Evolutionary conservation across 2,329 filamentous ascomycete genomes (phyloP).

Genomic region (Furcasterigmium furcatum): DNA sequence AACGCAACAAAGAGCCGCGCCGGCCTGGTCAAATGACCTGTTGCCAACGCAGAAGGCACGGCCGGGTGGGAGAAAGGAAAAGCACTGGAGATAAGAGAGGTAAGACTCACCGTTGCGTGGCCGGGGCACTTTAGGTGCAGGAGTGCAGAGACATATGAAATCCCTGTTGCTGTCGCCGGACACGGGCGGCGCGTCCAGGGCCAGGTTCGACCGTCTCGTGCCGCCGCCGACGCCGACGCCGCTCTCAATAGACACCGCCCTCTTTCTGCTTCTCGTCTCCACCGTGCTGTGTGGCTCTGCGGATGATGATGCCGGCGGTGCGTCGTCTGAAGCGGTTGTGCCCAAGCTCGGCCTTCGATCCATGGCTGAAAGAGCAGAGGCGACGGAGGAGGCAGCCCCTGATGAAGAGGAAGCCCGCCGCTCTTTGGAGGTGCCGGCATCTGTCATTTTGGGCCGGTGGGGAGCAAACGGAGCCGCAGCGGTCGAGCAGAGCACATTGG

Average conservation of each 20-base stretch:
- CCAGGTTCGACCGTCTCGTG: slow-evolving; percentile 26
- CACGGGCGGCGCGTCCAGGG: slow-evolving; percentile 28
- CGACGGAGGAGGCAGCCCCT: slow-evolving; percentile 9
- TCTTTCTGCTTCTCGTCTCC: slow-evolving; percentile 29
- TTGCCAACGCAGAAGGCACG: background rate
- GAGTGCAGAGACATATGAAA: slow-evolving; percentile 53
- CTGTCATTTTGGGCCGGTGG: slow-evolving; percentile 10
- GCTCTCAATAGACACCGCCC: slow-evolving; percentile 41
- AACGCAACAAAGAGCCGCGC: background rate
- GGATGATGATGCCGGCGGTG: slow-evolving; percentile 3
- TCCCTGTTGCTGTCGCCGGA: slow-evolving; percentile 22
- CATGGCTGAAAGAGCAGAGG: slow-evolving; percentile 12
- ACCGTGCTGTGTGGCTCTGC: slow-evolving; percentile 3
- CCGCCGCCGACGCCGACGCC: slow-evolving; percentile 43
- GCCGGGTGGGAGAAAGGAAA: background rate
- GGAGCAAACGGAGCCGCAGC: slow-evolving; percentile 10
- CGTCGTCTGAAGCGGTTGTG: slow-evolving; percentile 1
- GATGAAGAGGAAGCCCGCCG: slow-evolving; percentile 14
- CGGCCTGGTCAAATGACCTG: background rate
- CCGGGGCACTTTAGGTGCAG: slow-evolving; percentile 54
- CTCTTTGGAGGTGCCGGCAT: slow-evolving; percentile 6
- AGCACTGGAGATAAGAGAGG: background rate
- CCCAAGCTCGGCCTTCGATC: slow-evolving; percentile 14
- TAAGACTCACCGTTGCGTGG: slow-evolving; percentile 54
- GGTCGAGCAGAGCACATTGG: slow-evolving; percentile 7